Evolutionary conservation across 768 basidiomycete genomes (phyloP).

Genomic region (Cubamyces sp.): DNA sequence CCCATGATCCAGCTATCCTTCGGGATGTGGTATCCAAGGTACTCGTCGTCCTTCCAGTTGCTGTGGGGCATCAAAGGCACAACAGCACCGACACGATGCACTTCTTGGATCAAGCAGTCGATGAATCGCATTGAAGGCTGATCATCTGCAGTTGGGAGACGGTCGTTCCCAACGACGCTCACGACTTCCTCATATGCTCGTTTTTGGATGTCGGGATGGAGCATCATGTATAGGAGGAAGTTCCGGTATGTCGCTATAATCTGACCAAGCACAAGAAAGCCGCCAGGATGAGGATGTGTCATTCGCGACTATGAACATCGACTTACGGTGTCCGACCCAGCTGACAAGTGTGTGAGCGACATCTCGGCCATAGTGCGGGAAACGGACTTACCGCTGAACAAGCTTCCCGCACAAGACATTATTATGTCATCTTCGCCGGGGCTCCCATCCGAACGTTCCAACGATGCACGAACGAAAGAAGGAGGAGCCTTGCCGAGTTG

Average conservation of each 20-base stretch:
- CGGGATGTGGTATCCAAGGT: constrained; percentile 19
- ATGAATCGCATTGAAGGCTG: constrained; percentile 15
- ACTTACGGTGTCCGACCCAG: constrained; percentile 20
- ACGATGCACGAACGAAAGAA: neutral
- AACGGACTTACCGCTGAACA: constrained; percentile 15
- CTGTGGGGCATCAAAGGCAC: constrained; percentile 8
- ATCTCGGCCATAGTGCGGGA: neutral
- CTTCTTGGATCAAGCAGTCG: constrained; percentile 22
- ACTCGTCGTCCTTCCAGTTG: constrained; percentile 13
- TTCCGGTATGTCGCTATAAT: neutral
- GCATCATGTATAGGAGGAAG: constrained; percentile 34
- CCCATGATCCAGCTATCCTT: constrained; percentile 22
- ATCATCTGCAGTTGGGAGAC: constrained; percentile 17
- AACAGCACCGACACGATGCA: constrained; percentile 10
- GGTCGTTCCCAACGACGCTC: constrained; percentile 33
- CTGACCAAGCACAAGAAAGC: no score
- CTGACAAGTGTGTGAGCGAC: neutral
- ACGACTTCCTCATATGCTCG: constrained; percentile 37
- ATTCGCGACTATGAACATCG: no score
- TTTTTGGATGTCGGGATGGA: constrained; percentile 36
- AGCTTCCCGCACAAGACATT: constrained; percentile 13
- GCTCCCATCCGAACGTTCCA: constrained; percentile 6
- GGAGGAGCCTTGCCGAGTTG: neutral
- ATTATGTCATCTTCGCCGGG: constrained; percentile 15
- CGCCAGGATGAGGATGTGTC: no score